Evolutionary conservation across 228 moss, liverwort and hornwort genomes (phyloP), one percentile per base, ranked within the genome.

Genomic region (Sphagnum magellanicum): DNA sequence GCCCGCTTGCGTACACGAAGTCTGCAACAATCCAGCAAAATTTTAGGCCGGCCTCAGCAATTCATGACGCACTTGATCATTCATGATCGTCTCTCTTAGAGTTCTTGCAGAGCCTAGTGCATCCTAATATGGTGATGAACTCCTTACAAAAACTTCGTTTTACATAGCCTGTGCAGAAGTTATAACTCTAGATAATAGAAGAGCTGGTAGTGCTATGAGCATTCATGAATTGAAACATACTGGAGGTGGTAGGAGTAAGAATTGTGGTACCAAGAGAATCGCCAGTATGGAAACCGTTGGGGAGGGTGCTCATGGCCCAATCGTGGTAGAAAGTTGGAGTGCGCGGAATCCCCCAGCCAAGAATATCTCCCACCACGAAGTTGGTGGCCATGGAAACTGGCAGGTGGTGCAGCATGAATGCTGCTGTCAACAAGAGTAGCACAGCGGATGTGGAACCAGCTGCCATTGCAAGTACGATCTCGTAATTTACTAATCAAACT

Each of bases 301-400:
- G 59, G n/a, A 5, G n/a, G 32, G 62, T 64, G 74, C 78, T 16
- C 0, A 0, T 0, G 4, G 0, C 67, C 67, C 74, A 78, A 11
- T 60, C 48, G 50, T 67, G 63, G 4, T 78, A 78, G 67, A 78
- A 78, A 4, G 61, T 46, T 12, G 78, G 78, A n/a, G 70, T 1
- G 17, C 17, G 17, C 17, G 17, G 17, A 17, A 17, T 0, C 17
- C 17, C 17, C 17, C 17, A 17, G 17, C 15, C 61, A 6, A 74
- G 14, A 5, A 66, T 65, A 13, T 64, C 71, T 49, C 74, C 78
- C 52, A 78, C 74, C 17, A 52, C 64, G 11, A 0, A 68, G 60
- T 68, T 5, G 6, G 17, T 52, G n/a, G 74, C 74, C 63, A 59
- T 10, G 4, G 71, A 52, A 51, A 49, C 64, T 48, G 16, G 59